These are phyloP conservation scores for Discostella pseudostelligera DNA, from an alignment of 108 stramenopile species.

Conservation along the genomic window DNA sequence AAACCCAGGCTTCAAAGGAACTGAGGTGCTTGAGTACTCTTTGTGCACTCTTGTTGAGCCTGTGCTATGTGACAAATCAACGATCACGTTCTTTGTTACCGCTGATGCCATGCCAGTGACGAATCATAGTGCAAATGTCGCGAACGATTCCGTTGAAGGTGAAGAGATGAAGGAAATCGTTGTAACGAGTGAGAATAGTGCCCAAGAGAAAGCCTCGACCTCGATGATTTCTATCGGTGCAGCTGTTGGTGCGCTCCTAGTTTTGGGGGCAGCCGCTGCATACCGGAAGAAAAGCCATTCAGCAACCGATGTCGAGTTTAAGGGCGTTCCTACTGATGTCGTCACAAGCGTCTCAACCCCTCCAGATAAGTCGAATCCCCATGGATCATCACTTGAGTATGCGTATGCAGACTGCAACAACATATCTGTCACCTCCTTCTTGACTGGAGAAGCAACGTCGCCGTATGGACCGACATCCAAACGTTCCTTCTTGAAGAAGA, in stretches of 20 bases:
- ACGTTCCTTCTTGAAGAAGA: neutral
- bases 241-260: conserved; percentile 1
- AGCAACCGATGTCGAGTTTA: neutral
- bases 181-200: neutral
- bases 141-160: neutral
- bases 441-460: neutral
- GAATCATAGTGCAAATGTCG: neutral
- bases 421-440: conserved; percentile 10
- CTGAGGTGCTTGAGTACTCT: conserved; percentile 20
- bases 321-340: neutral
- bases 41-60: conserved; percentile 3
- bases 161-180: neutral
- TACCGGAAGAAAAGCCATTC: neutral
- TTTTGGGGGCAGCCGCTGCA: conserved; percentile 1
- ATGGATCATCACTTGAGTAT: neutral
- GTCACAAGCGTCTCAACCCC: neutral
- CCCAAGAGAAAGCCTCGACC: neutral
- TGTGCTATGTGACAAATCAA: conserved; percentile 10
- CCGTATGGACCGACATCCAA: neutral
- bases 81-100: conserved; percentile 10
- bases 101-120: neutral
- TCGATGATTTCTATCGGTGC: neutral
- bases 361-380: neutral
- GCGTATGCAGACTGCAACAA: neutral
- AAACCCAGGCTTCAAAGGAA: conserved; percentile 10